These are phyloP conservation scores for Colletotrichum sansevieriae DNA, from an alignment of 2,329 filamentous ascomycete species.

Conservation along the genomic window DNA sequence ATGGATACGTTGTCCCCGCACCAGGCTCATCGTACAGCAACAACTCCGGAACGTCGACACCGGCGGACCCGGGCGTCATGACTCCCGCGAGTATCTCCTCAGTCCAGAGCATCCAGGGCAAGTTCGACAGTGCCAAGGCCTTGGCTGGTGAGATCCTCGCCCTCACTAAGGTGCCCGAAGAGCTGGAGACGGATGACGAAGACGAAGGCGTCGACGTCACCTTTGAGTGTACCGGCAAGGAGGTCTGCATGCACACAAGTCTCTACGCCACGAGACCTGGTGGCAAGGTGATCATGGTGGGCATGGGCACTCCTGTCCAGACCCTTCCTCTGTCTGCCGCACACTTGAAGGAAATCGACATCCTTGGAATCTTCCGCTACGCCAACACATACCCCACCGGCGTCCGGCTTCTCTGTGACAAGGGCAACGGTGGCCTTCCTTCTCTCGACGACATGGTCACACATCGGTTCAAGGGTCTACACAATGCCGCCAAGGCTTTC, in stretches of 20 bases:
- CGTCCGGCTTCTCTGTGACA: slow-evolving; percentile 70
- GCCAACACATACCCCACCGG: slow-evolving; percentile 81
- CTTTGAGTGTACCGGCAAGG: slow-evolving; percentile 84
- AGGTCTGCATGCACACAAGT: slow-evolving; percentile 80
- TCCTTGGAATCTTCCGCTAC: slow-evolving; percentile 81
- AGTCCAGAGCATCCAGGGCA: slow-evolving; percentile 60
- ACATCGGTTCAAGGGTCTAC: slow-evolving; percentile 76
- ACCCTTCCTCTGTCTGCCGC: slow-evolving; percentile 80
- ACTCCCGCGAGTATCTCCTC: slow-evolving; percentile 62
- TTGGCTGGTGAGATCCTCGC: slow-evolving; percentile 64
- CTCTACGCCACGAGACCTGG: slow-evolving; percentile 79
- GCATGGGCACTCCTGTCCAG: slow-evolving; percentile 83
- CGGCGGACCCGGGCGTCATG: slow-evolving; percentile 54
- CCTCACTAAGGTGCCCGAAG: slow-evolving; percentile 49
- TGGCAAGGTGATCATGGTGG: slow-evolving; percentile 81
- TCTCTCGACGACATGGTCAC: slow-evolving; percentile 80
- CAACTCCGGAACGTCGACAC: slow-evolving; percentile 62
- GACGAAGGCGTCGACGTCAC: slow-evolving; percentile 77
- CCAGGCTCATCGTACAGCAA: slow-evolving; percentile 58
- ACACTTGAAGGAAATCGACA: slow-evolving; percentile 80
- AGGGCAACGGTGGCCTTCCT: slow-evolving; percentile 62
- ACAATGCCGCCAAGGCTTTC: slow-evolving; percentile 73
- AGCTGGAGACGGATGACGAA: slow-evolving; percentile 55
- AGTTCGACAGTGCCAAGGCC: slow-evolving; percentile 64
- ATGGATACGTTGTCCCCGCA: slow-evolving; percentile 67